phyloP scores from a whole-genome alignment of 2,329 filamentous ascomycete species.

The Diaporthe sp. region DNA sequence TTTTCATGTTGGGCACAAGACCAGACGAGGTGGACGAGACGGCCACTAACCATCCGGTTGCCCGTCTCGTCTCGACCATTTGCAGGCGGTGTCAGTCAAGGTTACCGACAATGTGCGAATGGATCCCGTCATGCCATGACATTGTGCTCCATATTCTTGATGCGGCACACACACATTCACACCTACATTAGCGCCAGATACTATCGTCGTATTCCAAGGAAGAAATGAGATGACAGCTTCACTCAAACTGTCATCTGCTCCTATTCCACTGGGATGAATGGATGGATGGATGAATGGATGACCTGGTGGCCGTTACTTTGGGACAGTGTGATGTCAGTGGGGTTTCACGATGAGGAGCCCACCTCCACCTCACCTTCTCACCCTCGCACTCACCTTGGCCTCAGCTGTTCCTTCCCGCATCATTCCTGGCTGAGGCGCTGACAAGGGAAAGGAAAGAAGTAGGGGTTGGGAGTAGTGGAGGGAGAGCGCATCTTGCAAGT shows the following conservation, averaged over 20 bases:
- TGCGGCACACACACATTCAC: neutral
- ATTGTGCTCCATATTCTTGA: neutral
- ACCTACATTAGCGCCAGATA: neutral
- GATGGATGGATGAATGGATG: neutral
- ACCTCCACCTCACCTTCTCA: neutral
- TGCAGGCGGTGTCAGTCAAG: neutral
- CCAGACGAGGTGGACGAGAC: neutral
- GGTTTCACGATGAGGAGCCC: neutral
- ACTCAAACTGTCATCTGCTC: neutral
- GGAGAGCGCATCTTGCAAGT: too few species aligned
- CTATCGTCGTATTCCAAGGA: slow-evolving; percentile 6
- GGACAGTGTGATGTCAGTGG: slow-evolving; percentile 29
- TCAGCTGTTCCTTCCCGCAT: neutral
- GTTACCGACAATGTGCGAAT: neutral
- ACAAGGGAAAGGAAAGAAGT: neutral
- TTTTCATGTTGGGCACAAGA: neutral
- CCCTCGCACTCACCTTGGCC: neutral
- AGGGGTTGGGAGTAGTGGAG: neutral
- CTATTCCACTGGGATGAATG: neutral
- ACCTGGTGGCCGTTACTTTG: neutral
- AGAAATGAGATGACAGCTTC: slow-evolving; percentile 24
- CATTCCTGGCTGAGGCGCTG: slow-evolving; percentile 13
- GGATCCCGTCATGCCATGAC: slow-evolving; percentile 10
- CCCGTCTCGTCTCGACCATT: slow-evolving; percentile 6
- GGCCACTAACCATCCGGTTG: slow-evolving; percentile 7